Evolutionary conservation across 495 filamentous ascomycete genomes (phyloP), one percentile per base, ranked within the genome.

Genomic region (Penicillium samsonianum): DNA sequence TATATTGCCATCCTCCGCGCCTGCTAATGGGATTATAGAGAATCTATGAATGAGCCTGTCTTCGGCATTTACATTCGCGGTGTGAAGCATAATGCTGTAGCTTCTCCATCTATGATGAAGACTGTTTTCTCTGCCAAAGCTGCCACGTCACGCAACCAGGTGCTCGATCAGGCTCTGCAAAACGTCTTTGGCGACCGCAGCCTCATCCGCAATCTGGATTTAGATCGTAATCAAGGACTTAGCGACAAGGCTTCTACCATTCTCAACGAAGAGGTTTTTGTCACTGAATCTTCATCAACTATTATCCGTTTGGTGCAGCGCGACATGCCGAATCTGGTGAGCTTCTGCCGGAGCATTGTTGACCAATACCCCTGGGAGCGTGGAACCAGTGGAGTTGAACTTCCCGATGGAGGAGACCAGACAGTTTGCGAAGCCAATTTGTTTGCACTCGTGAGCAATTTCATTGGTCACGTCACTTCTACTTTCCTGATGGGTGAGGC

Each of bases 301-400:
- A 74, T 75, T 9, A 62, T 71, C n/a, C 56, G 56, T 0, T 57
- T 70, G 17, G 61, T 86, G 4, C 78, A 73, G 52, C 68, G 55
- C 51, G 77, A 67, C 54, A 79, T 53, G 59, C 77, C 58, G 0
- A 78, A 82, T 50, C 58, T 89, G 30, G 81, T 88, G 25, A 82
- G 80, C 6, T 87, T 85, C 58, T 77, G 70, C 35, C 69, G 73
- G n/a, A 84, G 83, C 44, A 63, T 78, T 5, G 81, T 88, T 25
- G 86, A 90, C 59, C 81, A 87, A 58, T 73, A 73, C 53, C 70
- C 67, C 0, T 88, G 86, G 86, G 86, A 89, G 65, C 80, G 83
- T 6, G 65, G 60, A 20, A 76, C 20, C 16, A 55, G 73, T 20
- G 61, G 71, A 4, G 72, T 79, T 2, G 63, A 65, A 14, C 58